Evolutionary conservation across 805 yeast genomes (phyloP), one percentile per base, ranked within the genome.

Genomic region (Kluyveromyces aestuarii): DNA sequence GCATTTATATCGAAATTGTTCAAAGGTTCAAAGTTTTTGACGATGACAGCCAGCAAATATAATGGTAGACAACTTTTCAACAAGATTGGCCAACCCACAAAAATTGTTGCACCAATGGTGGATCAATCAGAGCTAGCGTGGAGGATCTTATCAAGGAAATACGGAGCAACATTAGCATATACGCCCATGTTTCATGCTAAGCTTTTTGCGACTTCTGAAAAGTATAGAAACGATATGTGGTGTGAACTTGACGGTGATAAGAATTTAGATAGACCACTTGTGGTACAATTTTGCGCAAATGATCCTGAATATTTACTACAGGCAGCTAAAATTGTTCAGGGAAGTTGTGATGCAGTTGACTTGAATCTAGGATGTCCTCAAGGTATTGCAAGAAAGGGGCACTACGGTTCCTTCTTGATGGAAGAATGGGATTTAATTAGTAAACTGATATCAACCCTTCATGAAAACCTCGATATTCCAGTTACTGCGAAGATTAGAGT

Each of bases 131-230:
- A 93, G 61, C 73, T 93, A 17, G 98, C 96, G 1, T 93, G 98
- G 98, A 74, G 99, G 54, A 76, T 87, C 16, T 70, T 93, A 14
- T 85, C 95, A 2, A 75, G 98, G 48, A 73, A 76, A 50, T 84
- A 90, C 59, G 99, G 99, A 2, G 98, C 99, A 0, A 87, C 89
- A 2, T 71, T 93, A 35, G 87, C 96, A 60, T 93, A 91, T 60
- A 87, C 98, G 0, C 99, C 99, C 2, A 93, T 93, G 99, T 78
- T 85, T 55, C 98, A 93, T 66, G 96, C 99, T 3, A 74, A 89
- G 44, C 69, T 90, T 37, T 93, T 93, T 68, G 95, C 95, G 25
- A 84, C 86, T 2, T 84, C 83, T 44, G 84, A 81, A 51, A 85
- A 85, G 57, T 93, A 93, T 62, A 73, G 98, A 47, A 71, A 71